Evolutionary conservation across 2,329 filamentous ascomycete genomes (phyloP), one percentile per base, ranked within the genome.

Genomic region (Penicillium palitans): DNA sequence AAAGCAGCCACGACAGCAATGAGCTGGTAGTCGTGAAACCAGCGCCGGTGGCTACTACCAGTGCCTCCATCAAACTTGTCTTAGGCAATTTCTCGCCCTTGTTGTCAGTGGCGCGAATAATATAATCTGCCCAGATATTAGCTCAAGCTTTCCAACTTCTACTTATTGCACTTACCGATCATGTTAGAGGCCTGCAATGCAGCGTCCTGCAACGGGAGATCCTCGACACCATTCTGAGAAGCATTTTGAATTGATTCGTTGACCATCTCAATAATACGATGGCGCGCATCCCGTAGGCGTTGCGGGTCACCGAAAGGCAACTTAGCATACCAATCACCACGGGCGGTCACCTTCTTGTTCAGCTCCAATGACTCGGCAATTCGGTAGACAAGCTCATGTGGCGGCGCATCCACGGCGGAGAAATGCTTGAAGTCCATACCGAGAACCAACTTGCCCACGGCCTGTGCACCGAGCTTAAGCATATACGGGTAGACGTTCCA

Each of bases 11-110:
- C 0, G 83, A 84, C 3, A 87, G 74, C 7, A 87, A 77, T 0
- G 83, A 82, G 4, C 79, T 81, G 0, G 82, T 87, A 0, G 85
- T 87, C 0, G 82, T 85, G 73, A 87, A 87, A n/a, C 85, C 85
- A 3, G 84, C 84, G 3, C 77, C 84, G 0, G 80, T 83, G 6
- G 79, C 78, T 3, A 86, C 82, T 2, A 85, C 73, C 0, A 85
- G 71, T 0, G 73, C 70, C 58, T 66, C 64, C 41, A 81, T 70
- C 50, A 66, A 33, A 44, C 64, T 65, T 17, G 57, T 47, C 35
- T 66, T 61, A 8, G 64, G 62, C 21, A 66, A 37, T 31, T 66
- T 66, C 25, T 65, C 62, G 31, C 64, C 64, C 37, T 65, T 66
- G 35, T 64, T 66, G 42, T 56, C 29, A 6, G 56, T 44, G 21